Base-by-base conservation (phyloP, 257 asterid species). In the Solanum ahanhuiri region DNA sequence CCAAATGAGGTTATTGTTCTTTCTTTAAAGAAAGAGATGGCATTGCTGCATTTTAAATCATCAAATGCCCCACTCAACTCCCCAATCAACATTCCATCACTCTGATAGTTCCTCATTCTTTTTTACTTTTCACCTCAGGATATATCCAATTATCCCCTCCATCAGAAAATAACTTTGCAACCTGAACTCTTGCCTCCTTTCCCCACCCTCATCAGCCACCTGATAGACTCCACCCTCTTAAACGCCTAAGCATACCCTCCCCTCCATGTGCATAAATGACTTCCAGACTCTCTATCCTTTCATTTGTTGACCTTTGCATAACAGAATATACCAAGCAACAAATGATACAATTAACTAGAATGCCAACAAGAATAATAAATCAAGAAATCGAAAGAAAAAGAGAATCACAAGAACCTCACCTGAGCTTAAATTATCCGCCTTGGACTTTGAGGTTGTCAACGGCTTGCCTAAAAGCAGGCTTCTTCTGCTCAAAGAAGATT, bases 401-500 rank as follows among this genome's bases (percentile, higher is more conserved):
- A 81, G 64, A 70, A 60, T 60, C 41, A 48, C 20, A 81, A 81
- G 85, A 87, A 83, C 82, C 70, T 90, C 85, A 93, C 98, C 98
- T 67, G 95, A 92, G 89, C 91, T 93, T 45, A 87, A 86, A 84
- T 89, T 84, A 83, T 86, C 92, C 34, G 51, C 87, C 30, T 43
- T 73, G 88, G 92, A 87, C 88, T 87, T 89, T n/a, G 89, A 83
- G 75, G 90, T 89, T 57, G 85, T 77, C 82, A 88, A 90, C 45
- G 90, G 88, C 82, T 86, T 89, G 18, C 87, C 91, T 82, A 77
- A 75, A 48, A 87, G 88, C 51, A 89, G 91, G 88, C 86, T 89
- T 75, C 88, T 90, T 87, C 89, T 92, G 84, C 92, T 89, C 89
- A 82, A 91, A n/a, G 58, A 83, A 34, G 91, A 88, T 92, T 91